phyloP scores from a whole-genome alignment of 75 land plant genomes.

The Selaginella moellendorffii region DNA sequence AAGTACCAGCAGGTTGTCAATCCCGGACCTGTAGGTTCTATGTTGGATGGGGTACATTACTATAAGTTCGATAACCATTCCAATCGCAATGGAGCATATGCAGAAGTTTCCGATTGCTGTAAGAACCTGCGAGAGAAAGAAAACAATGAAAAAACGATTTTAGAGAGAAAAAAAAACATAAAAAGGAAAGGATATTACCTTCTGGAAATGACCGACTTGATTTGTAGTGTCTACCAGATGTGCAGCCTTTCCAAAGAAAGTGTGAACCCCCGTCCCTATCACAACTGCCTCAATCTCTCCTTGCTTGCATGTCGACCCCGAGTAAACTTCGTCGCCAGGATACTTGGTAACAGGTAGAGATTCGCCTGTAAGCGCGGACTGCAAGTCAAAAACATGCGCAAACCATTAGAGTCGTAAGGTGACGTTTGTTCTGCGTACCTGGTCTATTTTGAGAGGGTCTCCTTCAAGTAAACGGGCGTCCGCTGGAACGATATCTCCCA shows the following conservation, averaged over 20 bases:
- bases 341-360: conserved; percentile 59
- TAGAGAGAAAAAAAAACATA: too few relatives aligned
- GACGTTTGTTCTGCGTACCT: too few relatives aligned
- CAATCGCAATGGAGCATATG: conserved; percentile 76
- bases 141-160: conserved; percentile 16
- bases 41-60: conserved; percentile 81
- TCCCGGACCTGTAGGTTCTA: conserved; percentile 63
- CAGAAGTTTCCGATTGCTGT: conserved; percentile 95
- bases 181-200: too few relatives aligned
- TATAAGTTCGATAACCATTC: conserved; percentile 68
- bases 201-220: conserved; percentile 84
- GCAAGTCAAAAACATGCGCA: conserved; percentile 7
- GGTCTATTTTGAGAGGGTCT: conserved; percentile 42
- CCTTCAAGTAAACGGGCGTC: conserved; percentile 59
- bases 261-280: conserved; percentile 81
- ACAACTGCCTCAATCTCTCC: conserved; percentile 83
- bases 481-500: conserved; percentile 52
- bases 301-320: conserved; percentile 88
- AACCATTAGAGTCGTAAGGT: too few relatives aligned
- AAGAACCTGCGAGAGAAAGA: conserved; percentile 40
- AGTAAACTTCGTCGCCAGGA: conserved; percentile 55
- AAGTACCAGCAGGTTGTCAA: conserved; percentile 77
- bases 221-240: conserved; percentile 83
- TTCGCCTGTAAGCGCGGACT: conserved; percentile 60
- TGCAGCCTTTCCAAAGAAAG: conserved; percentile 93